Evolutionary conservation across 345 rosid genomes (phyloP).

Genomic region (Citrus inodora): DNA sequence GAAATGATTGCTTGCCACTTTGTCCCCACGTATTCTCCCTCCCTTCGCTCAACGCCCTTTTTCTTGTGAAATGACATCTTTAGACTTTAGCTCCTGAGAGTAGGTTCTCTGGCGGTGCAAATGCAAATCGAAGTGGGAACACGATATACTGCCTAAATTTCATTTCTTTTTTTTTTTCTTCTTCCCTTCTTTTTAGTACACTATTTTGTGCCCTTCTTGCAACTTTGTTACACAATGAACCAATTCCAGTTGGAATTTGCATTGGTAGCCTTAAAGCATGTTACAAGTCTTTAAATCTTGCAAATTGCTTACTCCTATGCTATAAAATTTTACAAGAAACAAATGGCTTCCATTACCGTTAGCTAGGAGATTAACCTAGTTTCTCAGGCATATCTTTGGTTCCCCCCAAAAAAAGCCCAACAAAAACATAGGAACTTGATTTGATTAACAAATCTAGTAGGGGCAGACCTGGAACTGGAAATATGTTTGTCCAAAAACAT

Average conservation of each 20-base stretch:
- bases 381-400: background rate
- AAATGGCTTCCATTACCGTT: too few relatives aligned
- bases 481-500: conserved; percentile 11
- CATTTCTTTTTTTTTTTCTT: too few relatives aligned
- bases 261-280: background rate
- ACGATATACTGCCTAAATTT: background rate
- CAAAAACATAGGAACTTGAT: too few relatives aligned
- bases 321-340: background rate
- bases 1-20: background rate
- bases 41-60: background rate
- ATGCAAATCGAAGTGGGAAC: background rate
- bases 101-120: background rate
- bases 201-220: background rate
- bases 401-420: too few relatives aligned
- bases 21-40: background rate
- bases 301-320: background rate
- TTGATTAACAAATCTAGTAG: background rate
- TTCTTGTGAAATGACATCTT: conserved; percentile 4
- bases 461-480: background rate
- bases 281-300: background rate
- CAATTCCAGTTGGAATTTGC: background rate
- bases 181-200: background rate
- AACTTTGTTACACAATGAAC: background rate
- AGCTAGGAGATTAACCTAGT: background rate
- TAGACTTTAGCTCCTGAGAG: background rate